A percentile compares a stretch with the other conserved stretches of the same genome.
These are phyloP conservation scores for Pouteria campechiana DNA, from an alignment of 179 eudicot genomes.

Conservation along the genomic window DNA sequence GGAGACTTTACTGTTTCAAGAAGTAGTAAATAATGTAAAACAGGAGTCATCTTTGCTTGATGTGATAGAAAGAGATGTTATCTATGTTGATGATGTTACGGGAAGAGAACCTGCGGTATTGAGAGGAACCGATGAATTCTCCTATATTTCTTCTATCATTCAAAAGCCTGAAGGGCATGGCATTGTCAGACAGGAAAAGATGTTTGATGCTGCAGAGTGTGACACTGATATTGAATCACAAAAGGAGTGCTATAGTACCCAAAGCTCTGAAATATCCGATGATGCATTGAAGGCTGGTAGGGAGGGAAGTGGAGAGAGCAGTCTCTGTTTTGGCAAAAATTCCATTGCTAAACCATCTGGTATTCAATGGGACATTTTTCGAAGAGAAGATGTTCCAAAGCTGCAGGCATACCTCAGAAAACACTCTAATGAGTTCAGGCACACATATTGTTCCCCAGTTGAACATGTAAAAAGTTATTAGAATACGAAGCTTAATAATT, in stretches of 20 bases:
- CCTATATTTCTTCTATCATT: constrained; percentile 23
- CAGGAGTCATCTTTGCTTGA: constrained; percentile 30
- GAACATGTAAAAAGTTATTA: constrained; percentile 29
- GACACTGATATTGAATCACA: constrained; percentile 58
- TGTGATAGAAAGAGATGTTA: constrained; percentile 11
- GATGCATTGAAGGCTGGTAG: constrained; percentile 23
- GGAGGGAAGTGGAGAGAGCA: constrained; percentile 20
- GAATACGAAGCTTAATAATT: not conserved
- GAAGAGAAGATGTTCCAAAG: constrained; percentile 75
- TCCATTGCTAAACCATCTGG: constrained; percentile 26
- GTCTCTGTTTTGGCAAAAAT: constrained; percentile 10
- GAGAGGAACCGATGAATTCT: too few relatives aligned
- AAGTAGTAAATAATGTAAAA: constrained; percentile 15
- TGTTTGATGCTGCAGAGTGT: constrained; percentile 21
- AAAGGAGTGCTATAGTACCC: constrained; percentile 38
- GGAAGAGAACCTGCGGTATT: too few relatives aligned
- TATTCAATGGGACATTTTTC: constrained; percentile 83
- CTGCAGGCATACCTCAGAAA: constrained; percentile 56
- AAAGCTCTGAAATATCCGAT: constrained; percentile 33
- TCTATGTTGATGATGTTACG: constrained; percentile 17
- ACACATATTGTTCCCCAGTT: constrained; percentile 14
- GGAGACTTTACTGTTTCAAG: constrained; percentile 9
- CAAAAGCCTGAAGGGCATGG: constrained; percentile 8
- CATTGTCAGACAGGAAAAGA: constrained; percentile 11
- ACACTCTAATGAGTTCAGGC: constrained; percentile 43